Conservation (phyloP, 768 basidiomycete genomes). For the Imleria badia region DNA sequence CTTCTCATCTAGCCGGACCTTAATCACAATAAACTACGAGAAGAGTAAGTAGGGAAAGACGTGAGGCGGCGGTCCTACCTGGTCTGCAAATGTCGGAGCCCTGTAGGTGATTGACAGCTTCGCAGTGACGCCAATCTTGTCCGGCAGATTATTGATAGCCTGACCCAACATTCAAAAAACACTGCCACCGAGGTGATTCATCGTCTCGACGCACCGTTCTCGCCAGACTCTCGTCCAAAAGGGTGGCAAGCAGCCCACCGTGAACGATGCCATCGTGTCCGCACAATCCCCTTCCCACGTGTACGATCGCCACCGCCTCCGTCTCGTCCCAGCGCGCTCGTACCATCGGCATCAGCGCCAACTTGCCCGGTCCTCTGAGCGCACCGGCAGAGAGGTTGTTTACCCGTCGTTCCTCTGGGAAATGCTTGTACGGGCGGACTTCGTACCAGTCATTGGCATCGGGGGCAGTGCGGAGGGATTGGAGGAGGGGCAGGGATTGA, state of each 20-base stretch:
- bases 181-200: neutral
- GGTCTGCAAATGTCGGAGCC: constrained; percentile 87
- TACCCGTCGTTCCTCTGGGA: constrained; percentile 70
- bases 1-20: constrained; percentile 59
- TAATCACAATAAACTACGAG: constrained; percentile 78
- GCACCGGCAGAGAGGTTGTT: constrained; percentile 86
- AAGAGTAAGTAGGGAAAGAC: neutral
- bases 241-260: constrained; percentile 86
- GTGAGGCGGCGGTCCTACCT: constrained; percentile 42
- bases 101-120: constrained; percentile 78
- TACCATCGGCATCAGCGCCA: constrained; percentile 78
- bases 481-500: constrained; percentile 61
- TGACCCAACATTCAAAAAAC: constrained; percentile 4
- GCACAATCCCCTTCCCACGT: constrained; percentile 84
- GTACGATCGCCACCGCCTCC: constrained; percentile 69
- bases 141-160: constrained; percentile 85
- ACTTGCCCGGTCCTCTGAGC: constrained; percentile 82
- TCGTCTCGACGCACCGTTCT: constrained; percentile 57
- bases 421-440: constrained; percentile 66
- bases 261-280: constrained; percentile 95
- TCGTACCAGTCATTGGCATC: constrained; percentile 73
- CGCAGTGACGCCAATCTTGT: constrained; percentile 92
- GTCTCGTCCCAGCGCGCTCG: constrained; percentile 73
- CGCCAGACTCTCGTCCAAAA: constrained; percentile 83
- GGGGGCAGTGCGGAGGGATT: constrained; percentile 44